These are phyloP conservation scores for Entomortierella parvispora DNA, from an alignment of 192 early-diverging fungal species.

Conservation along the genomic window DNA sequence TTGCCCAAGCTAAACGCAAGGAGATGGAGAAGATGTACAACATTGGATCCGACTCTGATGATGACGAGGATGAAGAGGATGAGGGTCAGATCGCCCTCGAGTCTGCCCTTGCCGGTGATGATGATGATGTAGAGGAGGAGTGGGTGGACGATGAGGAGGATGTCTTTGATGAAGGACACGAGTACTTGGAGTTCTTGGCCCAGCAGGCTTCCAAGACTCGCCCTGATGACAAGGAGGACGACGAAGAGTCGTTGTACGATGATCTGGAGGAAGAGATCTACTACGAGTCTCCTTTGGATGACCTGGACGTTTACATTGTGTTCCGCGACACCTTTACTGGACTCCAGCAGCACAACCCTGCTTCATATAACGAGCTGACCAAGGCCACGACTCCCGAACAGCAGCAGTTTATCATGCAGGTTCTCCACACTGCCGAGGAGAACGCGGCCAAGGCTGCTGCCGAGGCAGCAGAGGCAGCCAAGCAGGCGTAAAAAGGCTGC, in stretches of 20 bases:
- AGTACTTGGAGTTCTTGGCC: conserved; percentile 57
- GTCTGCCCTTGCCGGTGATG: conserved; percentile 58
- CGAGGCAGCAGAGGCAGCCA: conserved; percentile 29
- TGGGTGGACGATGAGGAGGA: conserved; percentile 57
- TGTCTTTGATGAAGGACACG: conserved; percentile 51
- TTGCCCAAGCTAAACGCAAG: conserved; percentile 68
- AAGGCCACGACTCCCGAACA: conserved; percentile 64
- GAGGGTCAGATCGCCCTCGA: conserved; percentile 67
- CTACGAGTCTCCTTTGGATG: conserved; percentile 83
- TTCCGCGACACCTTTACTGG: conserved; percentile 73
- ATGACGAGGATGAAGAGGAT: conserved; percentile 63
- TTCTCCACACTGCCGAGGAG: conserved; percentile 58
- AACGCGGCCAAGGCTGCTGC: conserved; percentile 46
- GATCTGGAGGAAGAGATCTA: conserved; percentile 81
- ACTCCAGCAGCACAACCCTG: conserved; percentile 63
- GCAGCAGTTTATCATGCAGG: conserved; percentile 61
- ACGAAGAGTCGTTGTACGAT: conserved; percentile 75
- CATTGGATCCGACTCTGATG: conserved; percentile 67
- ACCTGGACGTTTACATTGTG: conserved; percentile 74
- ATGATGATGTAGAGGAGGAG: conserved; percentile 63
- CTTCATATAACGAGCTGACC: conserved; percentile 65
- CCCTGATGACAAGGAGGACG: conserved; percentile 52
- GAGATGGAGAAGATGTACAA: conserved; percentile 67
- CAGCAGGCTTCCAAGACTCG: conserved; percentile 53
- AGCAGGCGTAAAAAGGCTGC: conserved; percentile 8